These are phyloP conservation scores for Umbellularia californica DNA, from an alignment of 164 flowering plant species.

Conservation along the genomic window DNA sequence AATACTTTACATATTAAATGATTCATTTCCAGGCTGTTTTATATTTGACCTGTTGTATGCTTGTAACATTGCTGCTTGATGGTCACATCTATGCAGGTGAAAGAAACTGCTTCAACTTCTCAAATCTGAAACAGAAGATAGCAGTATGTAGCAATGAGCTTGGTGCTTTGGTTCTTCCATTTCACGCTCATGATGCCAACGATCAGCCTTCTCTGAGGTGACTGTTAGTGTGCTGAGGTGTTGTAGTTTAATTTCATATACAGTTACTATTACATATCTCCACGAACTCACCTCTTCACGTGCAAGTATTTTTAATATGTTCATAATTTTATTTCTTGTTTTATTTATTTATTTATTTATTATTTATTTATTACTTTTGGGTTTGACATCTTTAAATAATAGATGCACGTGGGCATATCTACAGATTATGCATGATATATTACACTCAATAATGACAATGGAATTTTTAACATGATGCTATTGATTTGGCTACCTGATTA, in stretches of 20 bases:
- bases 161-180: slow-evolving; percentile 17
- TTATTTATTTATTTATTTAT: no score
- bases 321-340: no score
- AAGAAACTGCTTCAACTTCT: slow-evolving; percentile 21
- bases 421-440: no score
- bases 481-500: no score
- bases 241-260: neutral
- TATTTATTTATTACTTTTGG: no score
- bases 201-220: slow-evolving; percentile 34
- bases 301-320: no score
- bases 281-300: no score
- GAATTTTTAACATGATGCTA: no score
- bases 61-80: neutral
- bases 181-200: slow-evolving; percentile 13
- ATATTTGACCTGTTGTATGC: neutral
- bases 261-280: no score
- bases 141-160: slow-evolving; percentile 20
- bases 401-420: no score
- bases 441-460: no score
- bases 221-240: neutral
- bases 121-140: slow-evolving; percentile 17
- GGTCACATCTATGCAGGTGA: slow-evolving; percentile 22
- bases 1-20: neutral
- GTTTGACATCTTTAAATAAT: no score
- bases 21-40: neutral